Conservation (phyloP, 2,329 filamentous ascomycete genomes). For the Fusarium humuli region DNA sequence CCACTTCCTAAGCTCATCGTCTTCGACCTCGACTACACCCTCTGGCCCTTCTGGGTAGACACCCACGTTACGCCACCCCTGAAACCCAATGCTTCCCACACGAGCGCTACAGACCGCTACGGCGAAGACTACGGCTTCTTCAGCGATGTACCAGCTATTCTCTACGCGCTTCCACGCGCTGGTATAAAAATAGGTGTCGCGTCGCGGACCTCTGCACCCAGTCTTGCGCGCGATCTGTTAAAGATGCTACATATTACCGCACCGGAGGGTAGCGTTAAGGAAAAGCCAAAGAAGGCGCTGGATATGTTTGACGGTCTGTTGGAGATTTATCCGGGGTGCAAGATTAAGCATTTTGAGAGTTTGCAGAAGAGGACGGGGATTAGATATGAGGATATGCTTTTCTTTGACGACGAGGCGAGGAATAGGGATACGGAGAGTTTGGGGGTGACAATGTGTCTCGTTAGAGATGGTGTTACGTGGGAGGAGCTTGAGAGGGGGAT, state of each 20-base stretch:
- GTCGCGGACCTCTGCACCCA: conserved; percentile 82
- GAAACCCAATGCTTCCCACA: conserved; percentile 58
- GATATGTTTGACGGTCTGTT: conserved; percentile 70
- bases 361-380: conserved; percentile 78
- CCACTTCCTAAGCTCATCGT: conserved; percentile 86
- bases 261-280: conserved; percentile 32
- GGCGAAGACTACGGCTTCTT: conserved; percentile 80
- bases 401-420: conserved; percentile 92
- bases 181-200: conserved; percentile 75
- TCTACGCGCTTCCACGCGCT: conserved; percentile 66
- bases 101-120: conserved; percentile 62
- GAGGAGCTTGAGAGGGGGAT: conserved; percentile 84
- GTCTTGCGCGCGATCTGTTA: conserved; percentile 83
- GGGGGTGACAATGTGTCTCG: conserved; percentile 86
- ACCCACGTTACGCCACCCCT: conserved; percentile 86
- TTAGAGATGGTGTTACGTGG: conserved; percentile 81
- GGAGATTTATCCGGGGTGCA: conserved; percentile 80
- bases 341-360: conserved; percentile 85
- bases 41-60: conserved; percentile 99
- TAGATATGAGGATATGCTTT: conserved; percentile 85
- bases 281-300: conserved; percentile 60
- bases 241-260: conserved; percentile 71
- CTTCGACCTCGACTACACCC: conserved; percentile 96
- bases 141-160: conserved; percentile 73
- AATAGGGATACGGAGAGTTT: conserved; percentile 84